Evolutionary conservation across 768 basidiomycete species (phyloP), one percentile per base, ranked within the genome.

Genomic region (Phanerodontia chrysosporium): DNA sequence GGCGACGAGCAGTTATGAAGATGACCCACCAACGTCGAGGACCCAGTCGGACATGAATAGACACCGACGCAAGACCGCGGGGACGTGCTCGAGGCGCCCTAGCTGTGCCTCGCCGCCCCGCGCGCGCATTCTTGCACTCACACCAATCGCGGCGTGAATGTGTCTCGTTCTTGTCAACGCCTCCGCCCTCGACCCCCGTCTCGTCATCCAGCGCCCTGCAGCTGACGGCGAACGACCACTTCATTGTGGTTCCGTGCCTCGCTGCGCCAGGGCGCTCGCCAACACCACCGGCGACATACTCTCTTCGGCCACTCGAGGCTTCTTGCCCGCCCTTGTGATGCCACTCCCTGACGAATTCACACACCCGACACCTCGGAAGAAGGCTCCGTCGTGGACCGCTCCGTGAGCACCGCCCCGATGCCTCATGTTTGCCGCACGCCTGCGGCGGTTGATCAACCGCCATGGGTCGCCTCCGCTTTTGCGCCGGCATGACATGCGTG

Each of bases 211-310:
- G 64, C 65, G 62, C 60, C 51, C 32, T 49, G 49, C 61, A 61
- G 64, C 63, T 72, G 83, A 83, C 80, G 78, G 81, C 80, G 85
- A 58, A 86, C 85, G 86, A 88, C 85, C 87, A 82, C 87, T 89
- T 90, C 58, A 72, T 67, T 89, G 89, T 81, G 87, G 87, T 87
- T 83, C 77, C 83, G 86, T 85, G 80, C 80, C 81, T 86, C 85
- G 84, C 78, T 62, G 63, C 62, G 49, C 53, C 42, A 46, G 25
- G 62, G 49, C 49, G 49, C 45, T 57, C 77, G 85, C 87, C 87
- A 74, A 90, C 69, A 89, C n/a, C 89, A 86, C 78, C 70, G 87
- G 87, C 84, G 70, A 80, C 81, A 73, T 74, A 64, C 52, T 62
- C 68, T 73, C 69, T 63, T 66, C 58, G 42, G 36, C 35, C 28